phyloP scores from a whole-genome alignment of 2,329 filamentous ascomycete genomes.

The Monosporascus sp. region DNA sequence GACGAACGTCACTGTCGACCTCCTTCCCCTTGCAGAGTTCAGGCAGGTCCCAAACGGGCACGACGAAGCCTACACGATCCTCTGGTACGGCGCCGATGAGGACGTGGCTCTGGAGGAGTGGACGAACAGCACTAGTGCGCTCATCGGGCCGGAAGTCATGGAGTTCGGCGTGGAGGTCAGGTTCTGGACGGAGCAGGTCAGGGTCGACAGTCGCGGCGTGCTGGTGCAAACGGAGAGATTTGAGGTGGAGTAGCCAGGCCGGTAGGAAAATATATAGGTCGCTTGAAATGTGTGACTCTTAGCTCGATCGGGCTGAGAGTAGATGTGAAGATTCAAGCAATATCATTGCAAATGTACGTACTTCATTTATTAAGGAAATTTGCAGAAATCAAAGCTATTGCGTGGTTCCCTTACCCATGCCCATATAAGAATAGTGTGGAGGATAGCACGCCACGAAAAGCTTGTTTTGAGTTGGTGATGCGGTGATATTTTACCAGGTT shows the following conservation, averaged over 20 bases:
- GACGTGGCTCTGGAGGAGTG: constrained; percentile 15
- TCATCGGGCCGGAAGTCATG: constrained; percentile 7
- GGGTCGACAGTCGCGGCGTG: constrained; percentile 14
- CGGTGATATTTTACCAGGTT: too few species aligned
- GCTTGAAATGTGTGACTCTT: too few species aligned
- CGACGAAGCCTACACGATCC: constrained; percentile 21
- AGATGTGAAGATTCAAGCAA: too few species aligned
- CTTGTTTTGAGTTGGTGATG: too few species aligned
- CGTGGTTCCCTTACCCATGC: too few species aligned
- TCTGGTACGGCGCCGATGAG: constrained; percentile 21
- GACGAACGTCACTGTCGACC: constrained; percentile 18
- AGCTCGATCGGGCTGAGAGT: too few species aligned
- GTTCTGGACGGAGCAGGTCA: constrained; percentile 24
- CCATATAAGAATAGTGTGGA: too few species aligned
- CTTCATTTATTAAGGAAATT: too few species aligned
- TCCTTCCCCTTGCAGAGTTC: constrained; percentile 23
- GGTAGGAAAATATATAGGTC: neutral
- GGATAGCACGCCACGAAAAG: too few species aligned
- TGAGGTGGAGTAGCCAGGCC: constrained; percentile 1
- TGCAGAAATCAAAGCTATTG: too few species aligned
- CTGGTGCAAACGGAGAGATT: constrained; percentile 16
- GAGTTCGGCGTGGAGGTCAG: constrained; percentile 21
- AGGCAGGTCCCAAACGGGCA: constrained; percentile 17
- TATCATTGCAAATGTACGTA: too few species aligned
- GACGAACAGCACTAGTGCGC: constrained; percentile 23